phyloP scores from a whole-genome alignment of 257 asterid genomes.

The Solanum sitiens region DNA sequence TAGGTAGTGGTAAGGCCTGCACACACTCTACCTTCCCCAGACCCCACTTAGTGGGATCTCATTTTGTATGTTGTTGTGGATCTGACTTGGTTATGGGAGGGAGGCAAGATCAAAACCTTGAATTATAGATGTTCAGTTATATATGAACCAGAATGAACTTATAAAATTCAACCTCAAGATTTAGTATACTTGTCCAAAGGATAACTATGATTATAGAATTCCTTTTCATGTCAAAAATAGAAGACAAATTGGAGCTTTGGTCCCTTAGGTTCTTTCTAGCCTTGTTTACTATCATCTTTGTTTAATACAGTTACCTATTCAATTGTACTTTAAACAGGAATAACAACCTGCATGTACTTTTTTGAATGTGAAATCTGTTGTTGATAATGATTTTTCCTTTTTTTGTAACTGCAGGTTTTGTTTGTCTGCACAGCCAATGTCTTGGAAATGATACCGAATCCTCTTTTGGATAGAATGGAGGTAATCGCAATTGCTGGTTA shows the following conservation, averaged over 20 bases:
- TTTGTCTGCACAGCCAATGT: conserved; percentile 97
- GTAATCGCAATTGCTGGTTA: conserved; percentile 94
- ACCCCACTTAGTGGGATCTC: neutral
- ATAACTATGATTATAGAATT: neutral
- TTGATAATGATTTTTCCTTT: neutral
- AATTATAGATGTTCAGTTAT: neutral
- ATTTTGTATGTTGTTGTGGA: neutral
- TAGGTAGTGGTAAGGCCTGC: neutral
- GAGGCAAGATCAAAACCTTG: neutral
- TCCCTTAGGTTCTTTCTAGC: neutral
- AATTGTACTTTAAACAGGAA: neutral
- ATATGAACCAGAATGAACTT: neutral
- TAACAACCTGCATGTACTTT: neutral
- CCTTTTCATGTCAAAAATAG: neutral
- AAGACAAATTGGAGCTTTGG: neutral
- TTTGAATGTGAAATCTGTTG: neutral
- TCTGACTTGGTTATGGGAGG: neutral
- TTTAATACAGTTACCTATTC: neutral
- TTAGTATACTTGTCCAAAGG: neutral
- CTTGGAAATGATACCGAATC: conserved; percentile 78
- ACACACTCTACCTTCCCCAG: neutral
- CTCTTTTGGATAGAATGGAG: conserved; percentile 98
- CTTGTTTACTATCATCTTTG: neutral
- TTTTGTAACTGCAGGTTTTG: conserved; percentile 53
- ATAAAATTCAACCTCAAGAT: neutral